phyloP scores from a whole-genome alignment of 1,139 yeast genomes.

The Lipomyces yarrowii region DNA sequence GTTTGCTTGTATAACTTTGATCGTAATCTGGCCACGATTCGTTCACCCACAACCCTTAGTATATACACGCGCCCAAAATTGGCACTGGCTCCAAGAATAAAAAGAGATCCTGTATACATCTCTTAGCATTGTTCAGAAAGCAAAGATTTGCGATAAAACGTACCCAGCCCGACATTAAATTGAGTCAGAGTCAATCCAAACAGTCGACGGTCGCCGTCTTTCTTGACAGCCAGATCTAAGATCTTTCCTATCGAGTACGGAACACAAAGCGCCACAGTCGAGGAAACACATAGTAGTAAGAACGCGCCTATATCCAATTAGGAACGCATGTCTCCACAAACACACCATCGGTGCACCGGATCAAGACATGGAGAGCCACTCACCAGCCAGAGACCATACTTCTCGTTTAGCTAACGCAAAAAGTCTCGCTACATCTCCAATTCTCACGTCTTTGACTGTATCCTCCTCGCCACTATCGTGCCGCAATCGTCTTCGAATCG shows the following conservation, averaged over 20 bases:
- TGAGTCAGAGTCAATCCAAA: slow-evolving; percentile 53
- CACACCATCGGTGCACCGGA: not conserved
- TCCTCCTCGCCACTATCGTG: slow-evolving; percentile 32
- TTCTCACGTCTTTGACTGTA: slow-evolving; percentile 43
- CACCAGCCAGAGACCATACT: slow-evolving; percentile 53
- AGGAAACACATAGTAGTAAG: slow-evolving; percentile 55
- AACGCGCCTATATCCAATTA: slow-evolving; percentile 17
- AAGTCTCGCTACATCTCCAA: slow-evolving; percentile 54
- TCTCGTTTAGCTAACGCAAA: slow-evolving; percentile 56
- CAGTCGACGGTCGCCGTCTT: slow-evolving; percentile 39
- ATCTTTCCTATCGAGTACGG: slow-evolving; percentile 73
- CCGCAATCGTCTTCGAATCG: slow-evolving; percentile 1
- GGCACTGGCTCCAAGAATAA: slow-evolving; percentile 70
- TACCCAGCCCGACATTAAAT: slow-evolving; percentile 42
- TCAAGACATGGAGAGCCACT: not conserved
- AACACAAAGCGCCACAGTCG: slow-evolving; percentile 68
- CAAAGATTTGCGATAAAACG: slow-evolving; percentile 52
- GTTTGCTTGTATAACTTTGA: slow-evolving; percentile 75
- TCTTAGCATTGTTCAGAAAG: slow-evolving; percentile 31
- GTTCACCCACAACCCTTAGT: slow-evolving; percentile 79
- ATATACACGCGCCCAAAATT: slow-evolving; percentile 79
- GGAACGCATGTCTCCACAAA: slow-evolving; percentile 42
- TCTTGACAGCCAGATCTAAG: slow-evolving; percentile 59
- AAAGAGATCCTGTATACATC: slow-evolving; percentile 44
- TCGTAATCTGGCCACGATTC: slow-evolving; percentile 80